phyloP scores from a whole-genome alignment of 495 filamentous ascomycete genomes.

The Hypoxylon subgilvum region DNA sequence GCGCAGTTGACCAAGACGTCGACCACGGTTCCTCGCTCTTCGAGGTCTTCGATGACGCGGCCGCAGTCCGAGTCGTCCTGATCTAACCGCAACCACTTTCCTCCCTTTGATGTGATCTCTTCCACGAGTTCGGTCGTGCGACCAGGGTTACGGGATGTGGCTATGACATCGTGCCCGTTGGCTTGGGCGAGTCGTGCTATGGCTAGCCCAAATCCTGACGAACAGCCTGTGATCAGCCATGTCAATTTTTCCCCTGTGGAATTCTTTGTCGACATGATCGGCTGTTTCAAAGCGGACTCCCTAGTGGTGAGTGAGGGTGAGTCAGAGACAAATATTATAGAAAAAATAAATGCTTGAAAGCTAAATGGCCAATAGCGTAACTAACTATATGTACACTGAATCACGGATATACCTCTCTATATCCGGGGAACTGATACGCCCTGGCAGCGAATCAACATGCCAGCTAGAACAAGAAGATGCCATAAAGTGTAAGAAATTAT shows the following conservation, averaged over 20 bases:
- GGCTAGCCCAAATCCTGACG: conserved; percentile 51
- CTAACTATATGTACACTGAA: too few species aligned
- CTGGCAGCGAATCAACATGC: too few species aligned
- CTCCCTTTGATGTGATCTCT: conserved; percentile 47
- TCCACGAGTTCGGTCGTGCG: conserved; percentile 46
- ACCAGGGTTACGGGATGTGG: conserved; percentile 54
- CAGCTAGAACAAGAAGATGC: too few species aligned
- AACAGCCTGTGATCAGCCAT: conserved; percentile 55
- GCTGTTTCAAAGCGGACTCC: conserved; percentile 13
- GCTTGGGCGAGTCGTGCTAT: conserved; percentile 50
- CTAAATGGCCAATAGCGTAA: too few species aligned
- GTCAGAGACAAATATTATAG: too few species aligned
- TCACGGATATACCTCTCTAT: too few species aligned
- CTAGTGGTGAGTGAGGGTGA: too few species aligned
- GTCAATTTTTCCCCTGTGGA: conserved; percentile 27
- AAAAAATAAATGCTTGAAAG: too few species aligned
- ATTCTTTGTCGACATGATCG: conserved; percentile 10
- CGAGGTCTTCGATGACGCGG: conserved; percentile 44
- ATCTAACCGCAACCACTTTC: conserved; percentile 43
- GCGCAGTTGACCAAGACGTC: conserved; percentile 64
- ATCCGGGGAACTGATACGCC: too few species aligned
- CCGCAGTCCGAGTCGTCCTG: conserved; percentile 55
- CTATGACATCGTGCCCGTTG: conserved; percentile 62
- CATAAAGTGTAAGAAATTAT: too few species aligned
- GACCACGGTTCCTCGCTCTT: conserved; percentile 42